Base-by-base conservation (phyloP, 495 filamentous ascomycete species). In the Aspergillus incahuasiensis region DNA sequence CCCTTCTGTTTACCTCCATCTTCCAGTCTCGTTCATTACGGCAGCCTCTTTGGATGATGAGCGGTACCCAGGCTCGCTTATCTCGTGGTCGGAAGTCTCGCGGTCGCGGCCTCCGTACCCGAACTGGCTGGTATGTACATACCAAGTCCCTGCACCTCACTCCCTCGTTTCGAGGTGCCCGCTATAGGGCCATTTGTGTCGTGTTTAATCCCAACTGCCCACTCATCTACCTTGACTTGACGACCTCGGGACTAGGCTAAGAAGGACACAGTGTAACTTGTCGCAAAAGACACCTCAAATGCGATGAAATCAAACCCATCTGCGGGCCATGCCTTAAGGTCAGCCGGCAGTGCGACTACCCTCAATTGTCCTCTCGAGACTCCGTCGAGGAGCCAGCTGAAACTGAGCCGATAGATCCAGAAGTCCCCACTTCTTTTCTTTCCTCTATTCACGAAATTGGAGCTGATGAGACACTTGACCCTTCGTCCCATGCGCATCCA, bases 271-370 rank as follows among this genome's bases (percentile, higher is more conserved):
- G 45, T 18, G 1, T 18, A 34, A 48, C 45, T 19, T 48, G 45
- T n/a, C 45, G 45, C 5, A 48, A 48, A 15, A 3, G 45, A 19
- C 45, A 48, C 15, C 45, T 48, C 7, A 48, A 48, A 48, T 48
- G 45, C 22, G 45, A 48, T 16, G 45, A 48, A 48, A 28, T 34
- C 28, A 48, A 34, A 32, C 45, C 45, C 8, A 21, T 48, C n/a
- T 48, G 45, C 13, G 45, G 45, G 6, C 44, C 45, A 11, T 48
- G 45, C 7, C n/a, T 34, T 6, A 48, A 48, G 19, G 45, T 48
- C 25, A 19, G 45, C 45, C 45, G 25, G n/a, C 45, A 48, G 18
- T 48, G 45, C 45, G 25, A n/a, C 18, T 48, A 34, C 15, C 9
- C 45, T 30, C 45, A 19, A 35, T 35, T 11, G 25, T 18, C 42